phyloP scores from a whole-genome alignment of 1,284 basidiomycete genomes.

The Wolfiporia cocos region DNA sequence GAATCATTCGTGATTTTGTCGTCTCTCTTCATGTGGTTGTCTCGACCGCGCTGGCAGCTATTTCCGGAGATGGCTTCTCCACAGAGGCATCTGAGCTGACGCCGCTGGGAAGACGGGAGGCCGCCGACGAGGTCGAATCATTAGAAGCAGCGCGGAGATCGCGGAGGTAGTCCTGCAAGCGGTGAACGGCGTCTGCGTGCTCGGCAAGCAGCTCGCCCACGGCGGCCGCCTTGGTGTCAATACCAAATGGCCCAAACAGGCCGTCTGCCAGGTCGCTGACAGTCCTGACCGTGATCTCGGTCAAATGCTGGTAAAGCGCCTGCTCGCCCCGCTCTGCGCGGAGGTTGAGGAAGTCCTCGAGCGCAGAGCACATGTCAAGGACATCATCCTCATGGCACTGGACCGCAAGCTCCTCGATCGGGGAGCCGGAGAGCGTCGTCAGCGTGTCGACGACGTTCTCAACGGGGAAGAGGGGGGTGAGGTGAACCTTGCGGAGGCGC shows the following conservation, averaged over 20 bases:
- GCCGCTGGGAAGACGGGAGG: no score
- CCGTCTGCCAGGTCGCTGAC: slow-evolving; percentile 24
- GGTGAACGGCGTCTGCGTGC: slow-evolving; percentile 23
- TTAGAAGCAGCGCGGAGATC: no score
- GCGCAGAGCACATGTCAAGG: slow-evolving; percentile 46
- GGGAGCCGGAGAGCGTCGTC: slow-evolving; percentile 51
- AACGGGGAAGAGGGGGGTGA: slow-evolving; percentile 56
- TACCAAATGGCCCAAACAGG: slow-evolving; percentile 14
- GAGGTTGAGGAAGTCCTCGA: slow-evolving; percentile 49
- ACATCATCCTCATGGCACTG: slow-evolving; percentile 57
- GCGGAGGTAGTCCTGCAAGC: slow-evolving; percentile 26
- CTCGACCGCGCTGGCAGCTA: slow-evolving; percentile 4
- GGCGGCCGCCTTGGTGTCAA: slow-evolving; percentile 8
- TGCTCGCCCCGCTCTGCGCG: slow-evolving; percentile 40
- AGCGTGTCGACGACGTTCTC: slow-evolving; percentile 54
- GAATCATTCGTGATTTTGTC: background rate
- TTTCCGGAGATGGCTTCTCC: slow-evolving; percentile 13
- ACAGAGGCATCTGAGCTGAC: no score
- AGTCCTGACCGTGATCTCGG: slow-evolving; percentile 23
- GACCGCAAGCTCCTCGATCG: slow-evolving; percentile 50
- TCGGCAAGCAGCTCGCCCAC: slow-evolving; percentile 16
- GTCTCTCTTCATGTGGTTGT: background rate
- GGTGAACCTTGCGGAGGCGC: slow-evolving; percentile 46
- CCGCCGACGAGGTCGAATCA: no score
- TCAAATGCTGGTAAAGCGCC: slow-evolving; percentile 26